phyloP scores from a whole-genome alignment of 371 early-diverging fungal species.

The Apophysomyces trapeziformis region DNA sequence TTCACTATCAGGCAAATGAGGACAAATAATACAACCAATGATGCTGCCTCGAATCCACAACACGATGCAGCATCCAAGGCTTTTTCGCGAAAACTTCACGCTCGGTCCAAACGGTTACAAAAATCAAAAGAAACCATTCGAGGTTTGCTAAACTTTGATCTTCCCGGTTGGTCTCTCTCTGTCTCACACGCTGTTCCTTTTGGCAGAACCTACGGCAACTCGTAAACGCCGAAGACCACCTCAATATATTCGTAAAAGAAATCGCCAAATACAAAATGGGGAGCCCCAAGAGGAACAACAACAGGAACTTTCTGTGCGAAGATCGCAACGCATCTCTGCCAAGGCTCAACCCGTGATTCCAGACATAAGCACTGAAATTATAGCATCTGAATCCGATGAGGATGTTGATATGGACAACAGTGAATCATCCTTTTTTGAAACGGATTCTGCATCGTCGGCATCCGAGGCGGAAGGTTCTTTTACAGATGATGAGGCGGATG shows the following conservation, averaged over 20 bases:
- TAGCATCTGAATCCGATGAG: neutral
- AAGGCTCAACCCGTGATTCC: neutral
- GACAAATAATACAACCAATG: neutral
- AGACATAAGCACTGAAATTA: neutral
- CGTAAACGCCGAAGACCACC: neutral
- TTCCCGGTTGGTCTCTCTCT: neutral
- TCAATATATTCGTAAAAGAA: neutral
- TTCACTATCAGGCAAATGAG: neutral
- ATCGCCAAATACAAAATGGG: neutral
- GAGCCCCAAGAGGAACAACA: neutral
- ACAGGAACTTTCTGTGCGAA: neutral
- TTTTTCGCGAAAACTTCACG: conserved; percentile 3
- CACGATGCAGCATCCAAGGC: neutral
- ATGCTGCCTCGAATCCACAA: neutral
- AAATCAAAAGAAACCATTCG: neutral
- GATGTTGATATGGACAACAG: neutral
- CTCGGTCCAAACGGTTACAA: neutral
- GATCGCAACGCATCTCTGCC: conserved; percentile 8
- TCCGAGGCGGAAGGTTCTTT: neutral
- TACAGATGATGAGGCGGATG: neutral
- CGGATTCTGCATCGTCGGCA: neutral
- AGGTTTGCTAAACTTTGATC: neutral
- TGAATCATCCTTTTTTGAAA: neutral
- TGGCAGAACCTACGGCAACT: neutral
- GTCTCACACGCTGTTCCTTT: neutral